These are phyloP conservation scores for Colletotrichum karsti DNA, from an alignment of 2,329 filamentous ascomycete species.

Conservation along the genomic window DNA sequence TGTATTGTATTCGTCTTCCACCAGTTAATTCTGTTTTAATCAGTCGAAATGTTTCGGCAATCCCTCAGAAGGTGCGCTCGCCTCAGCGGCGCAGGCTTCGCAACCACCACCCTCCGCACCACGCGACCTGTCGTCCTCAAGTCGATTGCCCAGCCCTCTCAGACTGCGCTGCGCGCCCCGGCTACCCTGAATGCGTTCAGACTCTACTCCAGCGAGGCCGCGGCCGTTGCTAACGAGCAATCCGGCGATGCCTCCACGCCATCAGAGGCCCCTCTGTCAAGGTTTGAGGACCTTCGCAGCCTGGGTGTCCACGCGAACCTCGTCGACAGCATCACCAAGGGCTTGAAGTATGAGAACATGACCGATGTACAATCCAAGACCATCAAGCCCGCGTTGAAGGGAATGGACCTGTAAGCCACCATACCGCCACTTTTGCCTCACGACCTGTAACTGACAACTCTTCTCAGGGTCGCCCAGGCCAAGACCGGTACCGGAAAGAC, in stretches of 20 bases:
- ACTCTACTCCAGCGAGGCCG: constrained; percentile 50
- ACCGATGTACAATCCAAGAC: constrained; percentile 91
- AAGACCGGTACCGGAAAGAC: constrained; percentile 98
- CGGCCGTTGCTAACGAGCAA: constrained; percentile 34
- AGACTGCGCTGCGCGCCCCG: constrained; percentile 7
- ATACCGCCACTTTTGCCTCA: neutral
- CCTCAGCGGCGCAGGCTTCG: constrained; percentile 38
- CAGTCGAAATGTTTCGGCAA: constrained; percentile 31
- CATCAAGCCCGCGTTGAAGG: constrained; percentile 81
- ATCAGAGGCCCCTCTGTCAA: constrained; percentile 37
- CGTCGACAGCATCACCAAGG: constrained; percentile 72
- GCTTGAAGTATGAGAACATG: constrained; percentile 85
- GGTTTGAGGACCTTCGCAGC: constrained; percentile 54
- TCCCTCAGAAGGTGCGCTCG: constrained; percentile 49
- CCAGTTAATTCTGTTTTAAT: constrained; percentile 6
- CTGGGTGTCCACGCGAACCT: constrained; percentile 70
- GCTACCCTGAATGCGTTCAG: constrained; percentile 30
- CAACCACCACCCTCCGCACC: constrained; percentile 16
- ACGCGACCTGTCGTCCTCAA: constrained; percentile 23
- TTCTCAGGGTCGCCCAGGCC: constrained; percentile 82
- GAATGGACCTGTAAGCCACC: constrained; percentile 78
- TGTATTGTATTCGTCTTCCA: neutral
- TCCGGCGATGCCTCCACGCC: constrained; percentile 6
- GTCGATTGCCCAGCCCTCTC: constrained; percentile 20
- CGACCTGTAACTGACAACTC: constrained; percentile 31